These are phyloP conservation scores for Sclerotinia nivalis DNA, from an alignment of 2,329 filamentous ascomycete species.

Conservation along the genomic window DNA sequence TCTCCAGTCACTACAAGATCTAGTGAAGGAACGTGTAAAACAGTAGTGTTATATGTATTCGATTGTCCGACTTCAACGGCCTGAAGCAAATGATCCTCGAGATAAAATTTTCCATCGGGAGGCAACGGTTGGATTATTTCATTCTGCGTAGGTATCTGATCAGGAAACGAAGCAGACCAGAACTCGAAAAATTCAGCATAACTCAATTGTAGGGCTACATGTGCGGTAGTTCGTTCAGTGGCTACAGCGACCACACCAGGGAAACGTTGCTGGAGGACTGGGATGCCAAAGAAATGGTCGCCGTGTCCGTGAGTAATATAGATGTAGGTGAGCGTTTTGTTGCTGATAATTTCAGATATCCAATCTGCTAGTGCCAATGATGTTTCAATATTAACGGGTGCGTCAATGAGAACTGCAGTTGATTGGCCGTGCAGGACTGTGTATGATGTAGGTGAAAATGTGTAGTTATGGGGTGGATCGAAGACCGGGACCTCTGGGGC, in stretches of 20 bases:
- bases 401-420: conserved; percentile 8
- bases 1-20: conserved; percentile 42
- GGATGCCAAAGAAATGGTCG: conserved; percentile 45
- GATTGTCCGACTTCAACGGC: conserved; percentile 37
- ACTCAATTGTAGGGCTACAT: conserved; percentile 10
- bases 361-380: conserved; percentile 39
- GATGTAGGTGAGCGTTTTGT: conserved; percentile 40
- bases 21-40: conserved; percentile 40
- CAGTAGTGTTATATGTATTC: conserved; percentile 39
- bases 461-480: conserved; percentile 4
- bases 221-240: conserved; percentile 5
- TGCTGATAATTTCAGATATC: conserved; percentile 40
- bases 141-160: conserved; percentile 15
- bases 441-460: not conserved
- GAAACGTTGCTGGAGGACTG: conserved; percentile 39
- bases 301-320: conserved; percentile 47
- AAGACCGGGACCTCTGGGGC: not conserved
- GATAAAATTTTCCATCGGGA: not conserved
- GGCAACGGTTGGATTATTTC: conserved; percentile 4
- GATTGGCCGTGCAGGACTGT: conserved; percentile 6
- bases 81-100: conserved; percentile 6
- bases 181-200: not conserved
- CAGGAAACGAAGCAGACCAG: conserved; percentile 6
- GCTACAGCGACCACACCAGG: conserved; percentile 30
- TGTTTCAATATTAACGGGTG: not conserved